phyloP scores from a whole-genome alignment of 768 basidiomycete species.

The Boletellus sp. region DNA sequence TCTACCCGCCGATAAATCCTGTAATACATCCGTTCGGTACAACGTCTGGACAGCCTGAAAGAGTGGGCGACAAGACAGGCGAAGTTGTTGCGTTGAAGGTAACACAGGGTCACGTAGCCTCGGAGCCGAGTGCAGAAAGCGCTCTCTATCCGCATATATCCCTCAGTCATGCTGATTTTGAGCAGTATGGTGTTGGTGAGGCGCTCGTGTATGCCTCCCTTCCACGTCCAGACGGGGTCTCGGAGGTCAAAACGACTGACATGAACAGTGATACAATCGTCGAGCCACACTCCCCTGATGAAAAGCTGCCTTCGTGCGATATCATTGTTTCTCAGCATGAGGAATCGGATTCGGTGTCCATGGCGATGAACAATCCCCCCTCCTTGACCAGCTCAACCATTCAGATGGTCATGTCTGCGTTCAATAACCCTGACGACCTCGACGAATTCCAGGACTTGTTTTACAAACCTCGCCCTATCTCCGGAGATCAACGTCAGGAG shows the following conservation, averaged over 20 bases:
- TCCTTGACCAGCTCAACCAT: conserved; percentile 38
- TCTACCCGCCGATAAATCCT: conserved; percentile 18
- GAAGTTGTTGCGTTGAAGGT: not conserved
- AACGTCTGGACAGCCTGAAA: not conserved
- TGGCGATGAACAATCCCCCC: conserved; percentile 6
- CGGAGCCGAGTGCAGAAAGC: not conserved
- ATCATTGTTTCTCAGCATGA: conserved; percentile 33
- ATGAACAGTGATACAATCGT: not conserved
- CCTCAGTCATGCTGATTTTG: conserved; percentile 32
- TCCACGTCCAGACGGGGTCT: not conserved
- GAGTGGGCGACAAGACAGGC: not conserved
- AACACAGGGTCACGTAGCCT: not conserved
- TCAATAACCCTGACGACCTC: conserved; percentile 61
- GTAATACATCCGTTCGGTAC: conserved; percentile 31
- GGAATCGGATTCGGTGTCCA: conserved; percentile 24
- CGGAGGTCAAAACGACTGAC: not conserved
- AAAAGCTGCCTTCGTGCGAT: not conserved
- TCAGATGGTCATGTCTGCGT: conserved; percentile 37
- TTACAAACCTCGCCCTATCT: conserved; percentile 43
- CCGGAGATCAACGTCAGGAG: conserved; percentile 3
- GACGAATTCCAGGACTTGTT: conserved; percentile 76
- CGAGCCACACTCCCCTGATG: not conserved
- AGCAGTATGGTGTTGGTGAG: conserved; percentile 60
- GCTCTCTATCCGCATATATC: conserved; percentile 20
- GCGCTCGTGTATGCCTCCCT: conserved; percentile 49